A percentile compares a stretch with the other conserved stretches of the same genome.
These are phyloP conservation scores for Exophiala phaeomuriformis DNA, from an alignment of 2,329 filamentous ascomycete species.

Conservation along the genomic window DNA sequence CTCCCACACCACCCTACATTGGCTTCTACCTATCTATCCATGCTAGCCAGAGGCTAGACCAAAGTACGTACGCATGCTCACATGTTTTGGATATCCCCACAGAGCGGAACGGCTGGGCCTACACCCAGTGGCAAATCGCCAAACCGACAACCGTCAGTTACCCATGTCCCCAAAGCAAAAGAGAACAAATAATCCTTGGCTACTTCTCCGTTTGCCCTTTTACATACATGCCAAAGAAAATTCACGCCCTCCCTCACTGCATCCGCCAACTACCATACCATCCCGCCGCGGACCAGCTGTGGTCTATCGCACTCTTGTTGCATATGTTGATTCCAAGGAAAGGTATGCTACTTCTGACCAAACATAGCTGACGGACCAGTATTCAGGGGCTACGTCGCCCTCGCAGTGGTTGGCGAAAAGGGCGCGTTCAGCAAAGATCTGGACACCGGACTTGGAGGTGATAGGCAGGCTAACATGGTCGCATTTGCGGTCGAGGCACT, in stretches of 20 bases:
- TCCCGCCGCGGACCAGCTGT: no score
- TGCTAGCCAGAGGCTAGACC: no score
- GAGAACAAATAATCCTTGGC: no score
- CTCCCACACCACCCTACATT: no score
- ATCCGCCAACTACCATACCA: no score
- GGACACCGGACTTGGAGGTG: conserved; percentile 47
- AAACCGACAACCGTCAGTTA: conserved; percentile 49
- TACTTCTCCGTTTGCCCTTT: not conserved
- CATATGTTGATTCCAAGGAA: no score
- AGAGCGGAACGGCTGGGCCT: conserved; percentile 59
- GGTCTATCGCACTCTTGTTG: no score
- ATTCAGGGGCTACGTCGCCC: conserved; percentile 52
- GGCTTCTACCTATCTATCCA: no score
- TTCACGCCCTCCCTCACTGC: no score
- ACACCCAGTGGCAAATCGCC: conserved; percentile 47
- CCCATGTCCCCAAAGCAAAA: no score
- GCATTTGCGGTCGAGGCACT: conserved; percentile 53
- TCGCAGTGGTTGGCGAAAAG: conserved; percentile 49
- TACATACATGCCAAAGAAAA: not conserved
- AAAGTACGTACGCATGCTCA: not conserved
- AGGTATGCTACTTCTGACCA: not conserved
- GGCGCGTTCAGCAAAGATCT: conserved; percentile 49
- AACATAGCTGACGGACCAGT: conserved; percentile 6
- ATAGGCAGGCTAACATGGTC: conserved; percentile 57
- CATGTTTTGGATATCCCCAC: conserved; percentile 25